These are phyloP conservation scores for Gnaphalium uliginosum DNA, from an alignment of 129 eudicot species.

Conservation along the genomic window DNA sequence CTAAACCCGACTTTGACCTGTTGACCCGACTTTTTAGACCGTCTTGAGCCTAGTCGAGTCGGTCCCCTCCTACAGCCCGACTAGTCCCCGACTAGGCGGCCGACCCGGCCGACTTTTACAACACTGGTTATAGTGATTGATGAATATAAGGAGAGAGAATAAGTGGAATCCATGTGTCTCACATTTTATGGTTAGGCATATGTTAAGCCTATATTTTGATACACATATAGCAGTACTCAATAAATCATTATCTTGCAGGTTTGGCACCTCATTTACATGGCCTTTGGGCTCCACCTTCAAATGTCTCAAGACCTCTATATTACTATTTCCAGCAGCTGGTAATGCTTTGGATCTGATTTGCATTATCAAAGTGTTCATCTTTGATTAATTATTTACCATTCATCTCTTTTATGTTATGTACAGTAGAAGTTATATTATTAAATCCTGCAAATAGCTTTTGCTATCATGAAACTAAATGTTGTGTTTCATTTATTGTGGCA, in stretches of 20 bases:
- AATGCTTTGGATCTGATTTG: constrained; percentile 32
- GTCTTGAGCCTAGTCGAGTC: no score
- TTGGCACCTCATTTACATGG: constrained; percentile 43
- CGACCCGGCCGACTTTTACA: no score
- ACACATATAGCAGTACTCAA: no score
- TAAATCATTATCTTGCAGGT: constrained; percentile 45
- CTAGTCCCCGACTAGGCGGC: no score
- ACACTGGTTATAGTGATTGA: no score
- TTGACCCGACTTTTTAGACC: no score
- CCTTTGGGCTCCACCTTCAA: constrained; percentile 41
- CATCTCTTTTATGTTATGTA: neutral
- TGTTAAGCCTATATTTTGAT: no score
- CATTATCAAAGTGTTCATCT: neutral
- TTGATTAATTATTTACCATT: neutral
- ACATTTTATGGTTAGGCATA: no score
- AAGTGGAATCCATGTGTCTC: no score
- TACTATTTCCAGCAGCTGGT: constrained; percentile 66
- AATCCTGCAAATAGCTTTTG: neutral
- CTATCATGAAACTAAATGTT: neutral
- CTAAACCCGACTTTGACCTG: no score
- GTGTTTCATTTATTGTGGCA: constrained; percentile 38
- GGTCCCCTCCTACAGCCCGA: no score
- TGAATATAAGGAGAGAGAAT: no score
- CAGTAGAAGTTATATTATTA: neutral
- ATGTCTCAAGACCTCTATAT: constrained; percentile 51